Conservation (phyloP, 176 grass and related monocot genomes). For the Zea luxurians region DNA sequence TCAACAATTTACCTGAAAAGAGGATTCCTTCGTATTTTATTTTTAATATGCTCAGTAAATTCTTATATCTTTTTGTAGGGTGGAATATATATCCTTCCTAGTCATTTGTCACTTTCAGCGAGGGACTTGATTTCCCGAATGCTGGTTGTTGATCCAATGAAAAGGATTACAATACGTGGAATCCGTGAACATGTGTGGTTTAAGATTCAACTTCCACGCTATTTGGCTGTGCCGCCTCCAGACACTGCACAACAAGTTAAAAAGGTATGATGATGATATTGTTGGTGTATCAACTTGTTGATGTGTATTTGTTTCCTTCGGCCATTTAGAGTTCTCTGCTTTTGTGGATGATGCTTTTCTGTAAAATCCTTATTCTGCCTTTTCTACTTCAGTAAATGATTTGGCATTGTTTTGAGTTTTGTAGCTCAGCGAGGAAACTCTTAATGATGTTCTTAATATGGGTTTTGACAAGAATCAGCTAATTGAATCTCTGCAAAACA, state of each 20-base stretch:
- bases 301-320: background rate
- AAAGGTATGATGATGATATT: slow-evolving; percentile 61
- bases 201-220: slow-evolving; percentile 61
- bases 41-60: slow-evolving; percentile 24
- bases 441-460: slow-evolving; percentile 87
- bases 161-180: slow-evolving; percentile 75
- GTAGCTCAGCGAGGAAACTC: slow-evolving; percentile 77
- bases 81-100: slow-evolving; percentile 87
- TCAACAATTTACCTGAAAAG: slow-evolving; percentile 13
- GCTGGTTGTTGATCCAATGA: slow-evolving; percentile 86
- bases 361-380: background rate
- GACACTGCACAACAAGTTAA: slow-evolving; percentile 79
- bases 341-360: background rate
- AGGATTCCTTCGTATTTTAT: background rate
- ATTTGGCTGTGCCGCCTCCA: slow-evolving; percentile 71
- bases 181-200: slow-evolving; percentile 87
- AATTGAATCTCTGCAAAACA: slow-evolving; percentile 74
- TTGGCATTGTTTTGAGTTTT: slow-evolving; percentile 35
- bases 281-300: background rate
- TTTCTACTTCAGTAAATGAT: slow-evolving; percentile 10
- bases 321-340: background rate
- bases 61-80: slow-evolving; percentile 50
- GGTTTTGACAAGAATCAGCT: slow-evolving; percentile 77
- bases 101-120: slow-evolving; percentile 69
- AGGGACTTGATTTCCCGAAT: slow-evolving; percentile 79